Evolutionary conservation across 805 yeast species (phyloP), one percentile per base, ranked within the genome.

Genomic region (Saturnispora kantuleensis): DNA sequence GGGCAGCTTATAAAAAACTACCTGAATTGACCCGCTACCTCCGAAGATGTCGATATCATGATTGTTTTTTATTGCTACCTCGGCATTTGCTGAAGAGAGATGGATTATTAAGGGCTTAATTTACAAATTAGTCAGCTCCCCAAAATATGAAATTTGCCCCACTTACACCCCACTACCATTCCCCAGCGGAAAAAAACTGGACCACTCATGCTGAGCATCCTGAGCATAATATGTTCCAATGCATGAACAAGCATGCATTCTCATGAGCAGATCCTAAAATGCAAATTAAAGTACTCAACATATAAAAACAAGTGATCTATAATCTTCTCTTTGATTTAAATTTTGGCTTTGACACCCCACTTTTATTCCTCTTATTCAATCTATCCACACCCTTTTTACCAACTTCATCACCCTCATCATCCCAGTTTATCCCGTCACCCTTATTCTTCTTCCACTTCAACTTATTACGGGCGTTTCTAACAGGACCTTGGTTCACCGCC

Each of bases 401-500:
- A 13, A 39, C 18, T 31, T 39, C 54, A 35, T 55, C 60, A 17
- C 56, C 59, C 28, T 54, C 58, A 31, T 60, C 71, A 37, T 69
- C 73, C 54, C 67, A 76, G 47, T 68, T 78, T 35, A 72, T 79
- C 41, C 70, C 76, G 48, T 69, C 76, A 32, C 74, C 77, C 17
- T 73, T 72, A 28, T 54, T 49, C 31, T 49, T 48, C 66, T 83
- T 85, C 68, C 78, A 90, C 66, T 88, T 90, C 72, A 90, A 76
- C 67, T 79, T 87, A 64, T 89, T 89, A 68, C 77, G 79, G 69
- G 86, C 96, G 47, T 97, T 96, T 64, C 96, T 81, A 3, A 88
- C 79, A 29, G 97, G 97, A 18, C 93, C 97, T 55, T 83, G 84
- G 62, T 77, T 82, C 18, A 93, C 87, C 6, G 98, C 98, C 50